phyloP scores from a whole-genome alignment of 306 rosid genomes.

The Acacia crassicarpa region DNA sequence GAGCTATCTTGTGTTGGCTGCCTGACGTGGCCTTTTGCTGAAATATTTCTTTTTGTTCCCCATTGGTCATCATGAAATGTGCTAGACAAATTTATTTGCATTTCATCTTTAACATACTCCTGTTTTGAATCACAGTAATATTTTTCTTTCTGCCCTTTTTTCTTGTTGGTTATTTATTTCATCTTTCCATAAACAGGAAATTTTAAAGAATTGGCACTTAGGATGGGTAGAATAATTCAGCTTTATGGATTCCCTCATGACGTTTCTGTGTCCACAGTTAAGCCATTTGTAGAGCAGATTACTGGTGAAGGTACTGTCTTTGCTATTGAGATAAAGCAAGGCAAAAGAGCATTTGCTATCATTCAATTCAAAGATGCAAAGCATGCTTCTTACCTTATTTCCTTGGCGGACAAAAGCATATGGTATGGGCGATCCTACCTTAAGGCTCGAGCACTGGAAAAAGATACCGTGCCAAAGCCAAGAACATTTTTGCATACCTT shows the following conservation, averaged over 20 bases:
- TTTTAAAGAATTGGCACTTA: conserved; percentile 3
- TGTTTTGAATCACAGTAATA: not conserved
- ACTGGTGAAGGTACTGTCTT: conserved; percentile 61
- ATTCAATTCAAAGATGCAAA: conserved; percentile 52
- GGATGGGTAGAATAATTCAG: conserved; percentile 67
- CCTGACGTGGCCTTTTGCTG: not conserved
- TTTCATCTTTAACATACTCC: conserved; percentile 2
- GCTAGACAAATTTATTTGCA: not conserved
- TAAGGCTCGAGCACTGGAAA: conserved; percentile 44
- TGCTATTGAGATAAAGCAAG: conserved; percentile 51
- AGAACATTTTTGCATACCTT: conserved; percentile 30
- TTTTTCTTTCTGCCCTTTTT: not conserved
- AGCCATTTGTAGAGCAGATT: conserved; percentile 44
- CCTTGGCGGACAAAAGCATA: conserved; percentile 27
- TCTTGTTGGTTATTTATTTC: not conserved
- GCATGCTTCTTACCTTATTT: conserved; percentile 38
- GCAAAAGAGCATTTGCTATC: conserved; percentile 54
- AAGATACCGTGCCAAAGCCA: conserved; percentile 60
- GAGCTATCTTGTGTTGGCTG: not conserved
- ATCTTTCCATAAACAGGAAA: conserved; percentile 27
- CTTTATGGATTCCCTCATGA: conserved; percentile 61
- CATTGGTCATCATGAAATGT: not conserved
- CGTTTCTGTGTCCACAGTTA: conserved; percentile 31
- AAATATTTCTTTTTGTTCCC: not conserved
- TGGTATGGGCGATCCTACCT: conserved; percentile 35